Evolutionary conservation across 2,329 filamentous ascomycete species (phyloP).

Genomic region (Alternaria novae-zelandiae): DNA sequence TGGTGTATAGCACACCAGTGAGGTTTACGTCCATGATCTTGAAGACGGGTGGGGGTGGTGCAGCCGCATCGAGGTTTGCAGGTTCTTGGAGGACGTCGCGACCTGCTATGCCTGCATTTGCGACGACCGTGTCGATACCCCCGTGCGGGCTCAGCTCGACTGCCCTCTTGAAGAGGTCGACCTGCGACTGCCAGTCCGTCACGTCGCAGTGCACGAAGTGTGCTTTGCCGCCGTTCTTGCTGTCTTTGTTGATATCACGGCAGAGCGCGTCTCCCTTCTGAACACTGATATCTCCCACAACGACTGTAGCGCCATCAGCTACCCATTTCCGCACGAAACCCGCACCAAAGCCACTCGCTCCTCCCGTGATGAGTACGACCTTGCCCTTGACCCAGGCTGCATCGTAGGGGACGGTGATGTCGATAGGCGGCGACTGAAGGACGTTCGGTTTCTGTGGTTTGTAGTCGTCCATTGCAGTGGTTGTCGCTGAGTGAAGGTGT

Average conservation of each 20-base stretch:
- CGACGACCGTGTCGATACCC: slow-evolving; percentile 68
- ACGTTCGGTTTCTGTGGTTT: slow-evolving; percentile 29
- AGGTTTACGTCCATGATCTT: slow-evolving; percentile 67
- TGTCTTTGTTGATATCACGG: slow-evolving; percentile 55
- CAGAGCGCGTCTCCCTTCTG: slow-evolving; percentile 62
- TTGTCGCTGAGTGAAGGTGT: background rate
- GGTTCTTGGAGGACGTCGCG: slow-evolving; percentile 57
- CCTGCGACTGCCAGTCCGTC: slow-evolving; percentile 68
- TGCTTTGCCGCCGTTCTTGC: slow-evolving; percentile 53
- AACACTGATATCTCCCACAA: slow-evolving; percentile 69
- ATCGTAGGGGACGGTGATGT: slow-evolving; percentile 44
- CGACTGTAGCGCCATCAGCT: slow-evolving; percentile 59
- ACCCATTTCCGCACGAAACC: slow-evolving; percentile 49
- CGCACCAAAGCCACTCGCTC: slow-evolving; percentile 49
- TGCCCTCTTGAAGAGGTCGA: slow-evolving; percentile 67
- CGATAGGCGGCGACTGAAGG: slow-evolving; percentile 48
- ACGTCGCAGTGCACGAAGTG: slow-evolving; percentile 70
- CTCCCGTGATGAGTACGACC: slow-evolving; percentile 49
- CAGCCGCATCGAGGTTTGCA: slow-evolving; percentile 51
- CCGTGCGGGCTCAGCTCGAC: slow-evolving; percentile 60
- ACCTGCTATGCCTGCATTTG: slow-evolving; percentile 69
- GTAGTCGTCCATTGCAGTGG: slow-evolving; percentile 29
- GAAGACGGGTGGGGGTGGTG: slow-evolving; percentile 59
- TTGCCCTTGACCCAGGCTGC: slow-evolving; percentile 47
- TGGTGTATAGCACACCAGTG: slow-evolving; percentile 69